Conservation (phyloP, 1,284 basidiomycete genomes). For the Papiliotrema nemorosa region DNA sequence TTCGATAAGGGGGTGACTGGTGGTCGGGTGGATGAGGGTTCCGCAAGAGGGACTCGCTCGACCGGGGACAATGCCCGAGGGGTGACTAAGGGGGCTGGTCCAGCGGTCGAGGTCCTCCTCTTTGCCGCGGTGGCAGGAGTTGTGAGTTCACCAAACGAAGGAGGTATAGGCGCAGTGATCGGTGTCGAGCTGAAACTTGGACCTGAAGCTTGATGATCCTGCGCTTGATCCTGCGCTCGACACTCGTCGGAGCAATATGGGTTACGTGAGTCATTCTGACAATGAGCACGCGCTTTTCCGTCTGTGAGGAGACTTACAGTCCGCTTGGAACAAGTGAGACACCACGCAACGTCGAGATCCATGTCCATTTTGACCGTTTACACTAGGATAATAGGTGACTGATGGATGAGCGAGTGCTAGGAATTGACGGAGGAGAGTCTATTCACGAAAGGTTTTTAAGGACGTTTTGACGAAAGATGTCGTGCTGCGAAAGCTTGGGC, state of each 20-base stretch:
- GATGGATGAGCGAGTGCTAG: too few relatives aligned
- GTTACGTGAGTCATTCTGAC: constrained; percentile 31
- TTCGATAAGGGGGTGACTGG: neutral
- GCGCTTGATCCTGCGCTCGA: constrained; percentile 30
- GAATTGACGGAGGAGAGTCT: too few relatives aligned
- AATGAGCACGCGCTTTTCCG: neutral
- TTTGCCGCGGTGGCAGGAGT: constrained; percentile 5
- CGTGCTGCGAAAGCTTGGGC: too few relatives aligned
- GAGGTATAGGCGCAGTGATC: constrained; percentile 31
- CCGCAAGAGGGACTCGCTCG: neutral
- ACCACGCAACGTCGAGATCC: constrained; percentile 35
- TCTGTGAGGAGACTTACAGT: constrained; percentile 26
- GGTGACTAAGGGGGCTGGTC: neutral
- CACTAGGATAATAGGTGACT: too few relatives aligned
- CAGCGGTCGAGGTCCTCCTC: constrained; percentile 2
- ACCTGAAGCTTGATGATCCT: constrained; percentile 10
- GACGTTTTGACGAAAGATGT: too few relatives aligned
- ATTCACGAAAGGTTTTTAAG: too few relatives aligned
- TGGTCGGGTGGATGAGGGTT: neutral
- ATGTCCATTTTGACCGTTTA: constrained; percentile 18
- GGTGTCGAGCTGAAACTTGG: constrained; percentile 5
- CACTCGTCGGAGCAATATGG: constrained; percentile 43
- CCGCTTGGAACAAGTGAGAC: constrained; percentile 35
- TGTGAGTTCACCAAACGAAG: constrained; percentile 8
- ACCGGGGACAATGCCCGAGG: constrained; percentile 1